These are phyloP conservation scores for Fusarium mangiferae DNA, from an alignment of 2,329 filamentous ascomycete species.

Conservation along the genomic window DNA sequence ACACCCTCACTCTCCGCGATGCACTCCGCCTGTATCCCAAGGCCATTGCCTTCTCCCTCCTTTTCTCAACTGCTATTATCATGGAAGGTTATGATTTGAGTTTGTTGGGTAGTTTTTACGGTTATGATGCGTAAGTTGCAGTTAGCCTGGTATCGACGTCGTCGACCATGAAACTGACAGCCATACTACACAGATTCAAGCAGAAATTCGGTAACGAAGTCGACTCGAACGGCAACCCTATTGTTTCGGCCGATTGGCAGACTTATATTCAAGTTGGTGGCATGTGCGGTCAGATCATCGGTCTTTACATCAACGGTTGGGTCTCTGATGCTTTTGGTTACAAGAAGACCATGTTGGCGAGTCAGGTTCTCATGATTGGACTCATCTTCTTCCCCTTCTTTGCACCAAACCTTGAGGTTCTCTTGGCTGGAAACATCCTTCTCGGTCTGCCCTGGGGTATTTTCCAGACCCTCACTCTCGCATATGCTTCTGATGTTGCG, in stretches of 20 bases:
- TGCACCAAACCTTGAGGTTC: constrained; percentile 53
- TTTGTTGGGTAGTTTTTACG: constrained; percentile 13
- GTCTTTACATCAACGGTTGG: constrained; percentile 25
- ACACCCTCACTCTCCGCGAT: constrained; percentile 45
- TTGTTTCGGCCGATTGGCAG: constrained; percentile 19
- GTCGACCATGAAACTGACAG: constrained; percentile 37
- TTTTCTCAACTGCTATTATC: constrained; percentile 51
- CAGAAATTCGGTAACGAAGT: constrained; percentile 23
- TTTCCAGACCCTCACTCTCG: constrained; percentile 58
- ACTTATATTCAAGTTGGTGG: constrained; percentile 25
- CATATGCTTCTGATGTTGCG: constrained; percentile 60
- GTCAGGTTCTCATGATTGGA: constrained; percentile 46
- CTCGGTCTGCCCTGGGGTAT: constrained; percentile 59
- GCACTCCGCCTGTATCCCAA: constrained; percentile 54
- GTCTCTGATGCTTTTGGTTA: constrained; percentile 14
- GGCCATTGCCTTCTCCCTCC: constrained; percentile 50
- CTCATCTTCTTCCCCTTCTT: constrained; percentile 63
- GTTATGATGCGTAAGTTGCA: constrained; percentile 49
- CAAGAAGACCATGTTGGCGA: constrained; percentile 51
- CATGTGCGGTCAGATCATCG: constrained; percentile 20
- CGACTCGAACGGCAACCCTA: constrained; percentile 7
- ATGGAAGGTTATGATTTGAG: constrained; percentile 53
- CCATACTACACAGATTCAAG: not conserved
- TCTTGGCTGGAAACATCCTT: constrained; percentile 56
- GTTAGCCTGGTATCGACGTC: constrained; percentile 26